Percentiles rank a stretch among this genome's conserved stretches.
These are phyloP conservation scores for Austroboletus olivaceoglutinosus DNA, from an alignment of 1,284 basidiomycete genomes.

Conservation along the genomic window DNA sequence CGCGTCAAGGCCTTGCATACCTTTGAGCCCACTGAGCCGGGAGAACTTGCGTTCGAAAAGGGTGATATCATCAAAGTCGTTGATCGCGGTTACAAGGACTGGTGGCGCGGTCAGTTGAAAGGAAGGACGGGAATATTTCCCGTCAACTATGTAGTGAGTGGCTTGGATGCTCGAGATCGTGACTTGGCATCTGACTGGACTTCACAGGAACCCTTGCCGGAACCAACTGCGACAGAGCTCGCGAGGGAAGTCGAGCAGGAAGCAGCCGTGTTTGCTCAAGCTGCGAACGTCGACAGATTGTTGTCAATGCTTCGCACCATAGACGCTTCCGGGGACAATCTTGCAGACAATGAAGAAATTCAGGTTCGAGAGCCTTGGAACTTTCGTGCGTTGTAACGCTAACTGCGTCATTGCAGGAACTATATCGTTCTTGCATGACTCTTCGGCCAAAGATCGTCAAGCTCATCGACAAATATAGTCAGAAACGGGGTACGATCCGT, in stretches of 20 bases:
- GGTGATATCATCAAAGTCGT: constrained; percentile 97
- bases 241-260: constrained; percentile 88
- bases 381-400: background rate
- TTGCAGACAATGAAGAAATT: constrained; percentile 94
- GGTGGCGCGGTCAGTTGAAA: constrained; percentile 96
- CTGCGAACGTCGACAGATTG: constrained; percentile 85
- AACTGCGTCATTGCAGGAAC: constrained; percentile 51
- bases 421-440: constrained; percentile 88
- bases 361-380: constrained; percentile 52
- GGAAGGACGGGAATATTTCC: constrained; percentile 97
- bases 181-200: constrained; percentile 5
- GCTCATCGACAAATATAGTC: constrained; percentile 96
- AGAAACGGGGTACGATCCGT: constrained; percentile 69
- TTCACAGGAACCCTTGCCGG: constrained; percentile 80
- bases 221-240: constrained; percentile 78
- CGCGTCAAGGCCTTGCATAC: constrained; percentile 90
- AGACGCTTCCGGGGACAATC: constrained; percentile 77
- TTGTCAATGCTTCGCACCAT: constrained; percentile 77
- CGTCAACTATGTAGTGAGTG: constrained; percentile 89
- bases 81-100: constrained; percentile 94
- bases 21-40: constrained; percentile 86
- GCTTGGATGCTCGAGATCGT: background rate
- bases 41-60: constrained; percentile 90
- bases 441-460: constrained; percentile 94
- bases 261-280: constrained; percentile 81